Evolutionary conservation across 2,329 filamentous ascomycete species (phyloP).

Genomic region (Penicillium verrucosum): DNA sequence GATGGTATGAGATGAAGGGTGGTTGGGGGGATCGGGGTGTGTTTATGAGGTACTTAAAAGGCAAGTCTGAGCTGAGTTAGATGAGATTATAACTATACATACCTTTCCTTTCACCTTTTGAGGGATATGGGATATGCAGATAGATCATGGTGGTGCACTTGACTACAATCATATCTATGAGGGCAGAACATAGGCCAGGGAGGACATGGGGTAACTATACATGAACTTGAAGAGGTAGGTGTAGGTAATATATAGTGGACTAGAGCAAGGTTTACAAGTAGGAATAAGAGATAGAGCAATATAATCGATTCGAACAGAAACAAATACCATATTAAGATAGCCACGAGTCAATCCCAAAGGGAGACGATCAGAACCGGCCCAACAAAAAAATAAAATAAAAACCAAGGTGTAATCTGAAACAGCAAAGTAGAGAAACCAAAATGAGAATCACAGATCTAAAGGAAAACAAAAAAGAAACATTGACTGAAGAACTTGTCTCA

Average conservation of each 20-base stretch:
- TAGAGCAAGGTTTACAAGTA: background rate
- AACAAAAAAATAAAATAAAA: slow-evolving; percentile 14
- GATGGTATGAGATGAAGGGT: background rate
- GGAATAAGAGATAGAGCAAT: background rate
- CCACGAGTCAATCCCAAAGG: slow-evolving; percentile 51
- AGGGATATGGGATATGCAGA: background rate
- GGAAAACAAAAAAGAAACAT: slow-evolving; percentile 9
- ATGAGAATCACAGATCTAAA: background rate
- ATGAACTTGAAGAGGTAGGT: too few species aligned
- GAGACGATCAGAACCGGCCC: slow-evolving; percentile 53
- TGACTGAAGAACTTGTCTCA: slow-evolving; percentile 17
- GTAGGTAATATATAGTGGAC: background rate
- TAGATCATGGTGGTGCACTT: background rate
- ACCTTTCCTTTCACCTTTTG: background rate
- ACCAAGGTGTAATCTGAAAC: background rate
- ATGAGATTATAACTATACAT: background rate
- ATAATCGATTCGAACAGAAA: slow-evolving; percentile 8
- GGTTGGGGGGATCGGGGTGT: background rate
- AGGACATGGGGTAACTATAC: background rate
- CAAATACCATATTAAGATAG: slow-evolving; percentile 24
- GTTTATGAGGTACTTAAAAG: slow-evolving; percentile 28
- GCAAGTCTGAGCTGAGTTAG: slow-evolving; percentile 31
- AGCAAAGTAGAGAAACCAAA: slow-evolving; percentile 5
- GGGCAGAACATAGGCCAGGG: too few species aligned
- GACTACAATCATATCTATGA: background rate